Base-by-base conservation (phyloP, 2,329 filamentous ascomycete species). In the Acrodontium crateriforme region DNA sequence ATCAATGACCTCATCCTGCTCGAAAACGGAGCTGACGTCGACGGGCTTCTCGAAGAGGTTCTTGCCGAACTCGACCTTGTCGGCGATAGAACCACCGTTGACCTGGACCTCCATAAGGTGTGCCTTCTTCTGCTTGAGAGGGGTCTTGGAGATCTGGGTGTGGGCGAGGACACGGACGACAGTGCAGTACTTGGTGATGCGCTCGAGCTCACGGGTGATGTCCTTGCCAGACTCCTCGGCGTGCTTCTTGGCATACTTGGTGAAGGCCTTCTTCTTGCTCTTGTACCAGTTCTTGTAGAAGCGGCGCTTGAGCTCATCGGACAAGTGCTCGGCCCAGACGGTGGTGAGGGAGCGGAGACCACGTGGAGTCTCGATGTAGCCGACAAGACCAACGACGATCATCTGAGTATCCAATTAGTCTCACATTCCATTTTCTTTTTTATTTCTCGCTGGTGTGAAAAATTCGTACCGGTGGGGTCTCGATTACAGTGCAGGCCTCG, bases 251-350 rank as follows among this genome's bases (percentile, higher is more conserved):
- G 89, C 83, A 70, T 98, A 98, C 74, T 92, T 94, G 74, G 89
- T 98, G 74, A 98, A 98, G 41, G 89, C 89, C 87, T 98, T 98
- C 83, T 94, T 95, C 85, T 98, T 98, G 75, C 77, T 84, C 80
- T 93, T 93, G 81, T 98, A 98, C 89, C 89, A 98, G 80, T 98
- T 98, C 84, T 95, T 95, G 82, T 98, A 98, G 83, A 98, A 98
- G 61, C 89, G 82, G 58, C 89, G 82, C 79, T 93, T 93, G 65
- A 98, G 61, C 71, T 95, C 89, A 65, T 98, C 89, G 67, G 80
- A 82, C 65, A 98, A 67, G 65, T 98, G 89, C 77, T 95, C 89
- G 58, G 89, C 89, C 89, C 89, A 98, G 62, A 98, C 83, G 59
- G 89, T 95, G 63, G 85, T 94, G 65, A 98, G 84, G 48, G 89